Conservation (phyloP, 805 yeast genomes). For the Pichia pseudocactophila region DNA sequence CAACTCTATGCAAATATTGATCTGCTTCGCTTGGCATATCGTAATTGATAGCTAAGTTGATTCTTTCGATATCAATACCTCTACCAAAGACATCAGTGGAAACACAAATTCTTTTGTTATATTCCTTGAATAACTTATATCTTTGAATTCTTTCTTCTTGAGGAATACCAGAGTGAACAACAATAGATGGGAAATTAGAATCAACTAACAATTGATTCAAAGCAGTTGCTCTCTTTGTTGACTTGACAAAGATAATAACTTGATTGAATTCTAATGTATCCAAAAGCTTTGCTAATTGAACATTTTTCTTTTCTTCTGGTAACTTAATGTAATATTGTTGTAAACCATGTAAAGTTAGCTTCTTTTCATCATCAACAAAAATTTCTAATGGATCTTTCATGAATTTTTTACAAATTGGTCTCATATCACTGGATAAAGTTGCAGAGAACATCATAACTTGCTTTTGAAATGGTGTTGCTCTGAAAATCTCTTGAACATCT, state of each 20-base stretch:
- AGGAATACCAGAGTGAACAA: conserved; percentile 89
- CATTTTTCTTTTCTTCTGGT: conserved; percentile 86
- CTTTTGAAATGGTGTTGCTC: conserved; percentile 95
- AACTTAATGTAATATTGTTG: conserved; percentile 93
- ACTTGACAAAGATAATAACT: conserved; percentile 91
- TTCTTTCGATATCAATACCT: conserved; percentile 99
- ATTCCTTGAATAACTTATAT: conserved; percentile 93
- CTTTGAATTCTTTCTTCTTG: conserved; percentile 98
- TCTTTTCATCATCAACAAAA: conserved; percentile 95
- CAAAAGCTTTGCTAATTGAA: conserved; percentile 81
- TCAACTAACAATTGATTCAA: conserved; percentile 82
- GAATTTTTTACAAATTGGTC: conserved; percentile 95
- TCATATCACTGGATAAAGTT: conserved; percentile 85
- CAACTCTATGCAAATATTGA: conserved; percentile 97
- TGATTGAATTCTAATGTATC: conserved; percentile 96
- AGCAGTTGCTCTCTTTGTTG: conserved; percentile 86
- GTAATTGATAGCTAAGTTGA: conserved; percentile 94
- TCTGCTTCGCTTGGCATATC: conserved; percentile 95
- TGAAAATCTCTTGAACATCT: conserved; percentile 96
- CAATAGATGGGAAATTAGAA: conserved; percentile 94
- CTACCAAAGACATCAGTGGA: conserved; percentile 98
- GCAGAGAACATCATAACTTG: conserved; percentile 99
- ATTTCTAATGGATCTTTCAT: conserved; percentile 97
- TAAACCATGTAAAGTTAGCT: conserved; percentile 93
- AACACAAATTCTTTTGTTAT: conserved; percentile 97